Evolutionary conservation across 108 stramenopile genomes (phyloP).

Genomic region (Chaetoceros tenuissimus): DNA sequence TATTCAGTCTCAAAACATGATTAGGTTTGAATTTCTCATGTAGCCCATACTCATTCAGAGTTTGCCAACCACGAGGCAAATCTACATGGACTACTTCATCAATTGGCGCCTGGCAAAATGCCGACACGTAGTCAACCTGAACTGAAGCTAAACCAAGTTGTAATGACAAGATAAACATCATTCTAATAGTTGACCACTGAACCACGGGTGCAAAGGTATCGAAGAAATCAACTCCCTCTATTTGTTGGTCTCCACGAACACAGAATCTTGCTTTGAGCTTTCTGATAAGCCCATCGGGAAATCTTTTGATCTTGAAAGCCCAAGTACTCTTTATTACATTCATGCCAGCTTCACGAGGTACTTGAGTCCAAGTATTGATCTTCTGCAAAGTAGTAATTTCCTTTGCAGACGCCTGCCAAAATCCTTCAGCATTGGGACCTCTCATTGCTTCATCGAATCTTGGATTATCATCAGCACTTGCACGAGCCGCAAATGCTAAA

Average conservation of each 20-base stretch:
- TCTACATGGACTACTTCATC: conserved; percentile 26
- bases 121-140: conserved; percentile 36
- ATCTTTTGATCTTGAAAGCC: conserved; percentile 15
- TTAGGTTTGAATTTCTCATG: too few species aligned
- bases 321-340: conserved; percentile 12
- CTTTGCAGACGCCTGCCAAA: conserved; percentile 16
- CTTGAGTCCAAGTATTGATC: neutral
- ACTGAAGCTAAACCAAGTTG: conserved; percentile 19
- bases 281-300: conserved; percentile 16
- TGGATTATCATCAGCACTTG: conserved; percentile 30
- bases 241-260: conserved; percentile 15
- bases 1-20: conserved; percentile 20
- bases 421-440: conserved; percentile 21
- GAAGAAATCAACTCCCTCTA: conserved; percentile 23
- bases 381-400: conserved; percentile 17
- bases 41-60: neutral
- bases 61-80: too few species aligned
- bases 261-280: conserved; percentile 36
- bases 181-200: conserved; percentile 22
- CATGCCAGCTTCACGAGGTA: conserved; percentile 7
- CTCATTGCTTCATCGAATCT: conserved; percentile 23
- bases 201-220: conserved; percentile 34
- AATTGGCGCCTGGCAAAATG: conserved; percentile 35
- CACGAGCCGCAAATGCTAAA: conserved; percentile 11
- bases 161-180: conserved; percentile 13